Evolutionary conservation across 192 early-diverging fungal species (phyloP), one percentile per base, ranked within the genome.

Genomic region (Spinellus fusiger): DNA sequence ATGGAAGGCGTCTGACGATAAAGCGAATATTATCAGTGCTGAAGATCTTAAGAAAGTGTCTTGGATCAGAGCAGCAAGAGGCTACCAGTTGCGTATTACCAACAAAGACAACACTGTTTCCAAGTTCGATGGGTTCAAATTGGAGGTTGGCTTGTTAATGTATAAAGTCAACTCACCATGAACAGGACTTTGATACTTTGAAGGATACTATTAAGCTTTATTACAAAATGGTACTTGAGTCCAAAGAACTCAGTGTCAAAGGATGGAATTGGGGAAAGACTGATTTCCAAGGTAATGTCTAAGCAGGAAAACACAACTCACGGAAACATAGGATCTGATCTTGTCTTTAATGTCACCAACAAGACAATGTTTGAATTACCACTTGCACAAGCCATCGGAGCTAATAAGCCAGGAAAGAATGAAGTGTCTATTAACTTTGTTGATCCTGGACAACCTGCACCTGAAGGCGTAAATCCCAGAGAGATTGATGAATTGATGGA

Each of bases 181-280:
- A 26, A 26, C 15, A 98, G 86, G 82, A 90, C 58, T 92, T 82
- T 61, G 94, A 95, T n/a, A 70, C 76, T n/a, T 66, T 99, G 34
- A 80, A 80, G 25, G 83, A 91, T 22, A 70, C 83, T 2, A 60
- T 92, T 35, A 89, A 84, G 61, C 58, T 71, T 6, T 78, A 86
- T 58, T 95, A 95, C 74, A 77, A 84, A 44, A 69, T 91, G 46
- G 76, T 73, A 0, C 68, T 98, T 18, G 93, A 97, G 61, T 66
- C 74, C 25, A 89, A 86, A 64, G 94, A 99, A 61, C 69, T 91
- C 49, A 92, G 92, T 61, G 70, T 95, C 9, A 88, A 87, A 61
- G 96, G 96, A 28, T 95, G 93, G 89, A 97, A 99, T 79, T 99
- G 96, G 96, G 96, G 96, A 54, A 82, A 86, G 65, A 80, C 86